These are phyloP conservation scores for Hemisphaericaspora nanyangensis DNA, from an alignment of 805 yeast genomes.

Conservation along the genomic window DNA sequence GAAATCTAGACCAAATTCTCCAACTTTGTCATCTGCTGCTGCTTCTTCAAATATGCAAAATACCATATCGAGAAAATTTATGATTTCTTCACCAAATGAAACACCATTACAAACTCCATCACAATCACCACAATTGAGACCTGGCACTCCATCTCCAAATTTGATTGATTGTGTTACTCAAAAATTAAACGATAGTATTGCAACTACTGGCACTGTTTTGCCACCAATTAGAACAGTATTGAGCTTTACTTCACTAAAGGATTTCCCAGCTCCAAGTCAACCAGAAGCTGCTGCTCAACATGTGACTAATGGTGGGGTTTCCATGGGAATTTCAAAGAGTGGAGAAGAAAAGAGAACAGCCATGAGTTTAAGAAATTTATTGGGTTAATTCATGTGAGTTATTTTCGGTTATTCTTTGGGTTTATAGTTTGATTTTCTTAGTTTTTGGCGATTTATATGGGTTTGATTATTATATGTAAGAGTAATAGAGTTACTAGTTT, in stretches of 20 bases:
- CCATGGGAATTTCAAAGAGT: neutral
- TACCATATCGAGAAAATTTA: slow-evolving; percentile 13
- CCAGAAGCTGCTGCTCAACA: slow-evolving; percentile 1
- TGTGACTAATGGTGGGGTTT: neutral
- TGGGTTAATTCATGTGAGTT: neutral
- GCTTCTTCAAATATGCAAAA: neutral
- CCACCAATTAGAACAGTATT: slow-evolving; percentile 42
- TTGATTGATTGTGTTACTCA: slow-evolving; percentile 20
- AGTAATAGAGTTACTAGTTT: too few relatives aligned
- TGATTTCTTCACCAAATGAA: slow-evolving; percentile 34
- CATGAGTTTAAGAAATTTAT: slow-evolving; percentile 5
- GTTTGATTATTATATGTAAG: neutral
- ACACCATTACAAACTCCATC: slow-evolving; percentile 48
- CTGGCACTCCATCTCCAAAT: slow-evolving; percentile 16
- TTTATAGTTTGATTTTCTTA: neutral
- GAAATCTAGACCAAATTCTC: slow-evolving; percentile 49
- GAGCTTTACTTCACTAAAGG: slow-evolving; percentile 20
- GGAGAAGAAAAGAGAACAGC: neutral
- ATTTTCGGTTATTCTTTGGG: neutral
- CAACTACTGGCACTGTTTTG: slow-evolving; percentile 36
- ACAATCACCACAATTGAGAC: slow-evolving; percentile 44
- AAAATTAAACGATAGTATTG: slow-evolving; percentile 26
- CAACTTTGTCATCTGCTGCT: slow-evolving; percentile 19
- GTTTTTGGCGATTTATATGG: slow-evolving; percentile 1
- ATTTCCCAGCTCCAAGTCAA: slow-evolving; percentile 8